phyloP scores from a whole-genome alignment of 495 filamentous ascomycete genomes.

The Tetracladium setigerum region DNA sequence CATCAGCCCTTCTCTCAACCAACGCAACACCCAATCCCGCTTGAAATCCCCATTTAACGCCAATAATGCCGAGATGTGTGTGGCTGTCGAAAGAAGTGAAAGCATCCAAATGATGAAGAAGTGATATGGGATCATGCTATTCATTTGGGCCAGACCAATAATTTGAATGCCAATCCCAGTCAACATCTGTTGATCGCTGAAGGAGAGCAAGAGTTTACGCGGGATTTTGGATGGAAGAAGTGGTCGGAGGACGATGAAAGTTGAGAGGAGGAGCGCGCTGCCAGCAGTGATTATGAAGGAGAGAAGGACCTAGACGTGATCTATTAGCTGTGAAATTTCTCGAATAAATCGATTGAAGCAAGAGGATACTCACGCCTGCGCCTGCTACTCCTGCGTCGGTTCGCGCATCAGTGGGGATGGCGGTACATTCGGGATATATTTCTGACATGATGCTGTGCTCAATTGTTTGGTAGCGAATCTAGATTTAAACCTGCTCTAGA shows the following conservation, averaged over 20 bases:
- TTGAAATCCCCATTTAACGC: constrained; percentile 51
- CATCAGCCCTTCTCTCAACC: constrained; percentile 52
- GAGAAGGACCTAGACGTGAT: constrained; percentile 40
- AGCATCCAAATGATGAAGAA: constrained; percentile 59
- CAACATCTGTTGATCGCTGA: constrained; percentile 55
- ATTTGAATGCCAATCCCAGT: constrained; percentile 51
- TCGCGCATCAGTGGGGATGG: constrained; percentile 30
- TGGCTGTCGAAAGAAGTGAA: constrained; percentile 46
- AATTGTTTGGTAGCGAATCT: too few relatives aligned
- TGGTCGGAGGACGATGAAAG: constrained; percentile 37
- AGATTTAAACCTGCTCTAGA: too few relatives aligned
- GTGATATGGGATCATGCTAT: constrained; percentile 48
- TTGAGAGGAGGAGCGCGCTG: constrained; percentile 31
- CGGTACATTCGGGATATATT: constrained; percentile 43
- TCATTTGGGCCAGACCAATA: constrained; percentile 42
- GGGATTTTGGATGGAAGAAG: constrained; percentile 32
- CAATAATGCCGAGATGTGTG: constrained; percentile 47
- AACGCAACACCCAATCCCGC: constrained; percentile 52
- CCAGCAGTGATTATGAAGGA: constrained; percentile 52
- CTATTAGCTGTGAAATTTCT: background rate
- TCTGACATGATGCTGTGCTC: too few relatives aligned
- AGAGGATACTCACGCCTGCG: constrained; percentile 37
- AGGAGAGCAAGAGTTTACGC: constrained; percentile 48
- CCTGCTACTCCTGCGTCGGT: constrained; percentile 52
- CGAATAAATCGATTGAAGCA: background rate